These are phyloP conservation scores for Kodamaea ohmeri DNA, from an alignment of 1,139 yeast genomes.

Conservation along the genomic window DNA sequence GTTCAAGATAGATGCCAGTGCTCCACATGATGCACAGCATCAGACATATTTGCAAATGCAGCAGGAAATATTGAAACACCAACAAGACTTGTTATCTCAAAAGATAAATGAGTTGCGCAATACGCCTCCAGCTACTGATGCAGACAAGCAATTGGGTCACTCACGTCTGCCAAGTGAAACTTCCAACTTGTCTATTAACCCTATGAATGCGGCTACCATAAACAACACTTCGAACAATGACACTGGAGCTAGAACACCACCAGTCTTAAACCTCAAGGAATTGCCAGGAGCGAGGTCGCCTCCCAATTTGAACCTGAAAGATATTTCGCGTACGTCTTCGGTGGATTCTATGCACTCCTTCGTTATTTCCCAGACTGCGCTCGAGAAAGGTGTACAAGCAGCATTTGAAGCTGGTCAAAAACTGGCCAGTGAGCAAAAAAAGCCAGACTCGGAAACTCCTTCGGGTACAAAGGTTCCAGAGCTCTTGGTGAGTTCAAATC, in stretches of 20 bases:
- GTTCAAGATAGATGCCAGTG: slow-evolving; percentile 5
- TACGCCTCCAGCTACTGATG: background rate
- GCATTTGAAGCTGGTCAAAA: slow-evolving; percentile 13
- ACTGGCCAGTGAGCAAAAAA: slow-evolving; percentile 5
- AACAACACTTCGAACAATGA: background rate
- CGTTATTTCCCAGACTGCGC: slow-evolving; percentile 3
- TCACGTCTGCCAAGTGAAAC: slow-evolving; percentile 4
- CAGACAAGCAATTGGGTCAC: slow-evolving; percentile 3
- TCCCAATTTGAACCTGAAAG: background rate
- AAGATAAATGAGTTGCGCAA: slow-evolving; percentile 20
- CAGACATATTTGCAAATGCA: slow-evolving; percentile 40
- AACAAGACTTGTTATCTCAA: slow-evolving; percentile 32
- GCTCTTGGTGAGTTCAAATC: slow-evolving; percentile 17
- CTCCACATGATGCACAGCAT: slow-evolving; percentile 24
- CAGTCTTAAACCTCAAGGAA: background rate
- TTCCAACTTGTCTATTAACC: slow-evolving; percentile 4
- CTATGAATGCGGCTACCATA: background rate
- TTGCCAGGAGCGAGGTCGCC: too few species aligned
- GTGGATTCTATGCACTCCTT: slow-evolving; percentile 17
- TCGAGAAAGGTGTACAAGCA: slow-evolving; percentile 12
- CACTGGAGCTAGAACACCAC: slow-evolving; percentile 1
- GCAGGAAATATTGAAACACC: slow-evolving; percentile 38
- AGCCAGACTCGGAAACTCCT: slow-evolving; percentile 5
- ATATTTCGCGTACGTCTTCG: slow-evolving; percentile 15
- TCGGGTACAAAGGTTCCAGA: slow-evolving; percentile 15